These are phyloP conservation scores for Tritrichomonas musculus DNA, from an alignment of 208 protist species.

Conservation along the genomic window DNA sequence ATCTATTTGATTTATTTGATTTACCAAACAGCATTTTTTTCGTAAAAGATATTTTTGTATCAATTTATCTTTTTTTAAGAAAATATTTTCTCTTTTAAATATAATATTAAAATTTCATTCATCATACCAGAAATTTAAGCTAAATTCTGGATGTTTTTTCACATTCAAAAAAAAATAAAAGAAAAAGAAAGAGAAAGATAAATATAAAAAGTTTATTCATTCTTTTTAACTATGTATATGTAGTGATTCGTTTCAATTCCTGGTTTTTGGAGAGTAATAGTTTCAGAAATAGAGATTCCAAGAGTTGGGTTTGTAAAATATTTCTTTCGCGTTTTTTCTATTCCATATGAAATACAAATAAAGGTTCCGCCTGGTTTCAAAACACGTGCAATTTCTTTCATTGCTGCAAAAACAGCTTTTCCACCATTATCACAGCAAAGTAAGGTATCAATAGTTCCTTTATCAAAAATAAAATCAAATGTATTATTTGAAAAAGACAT, in stretches of 20 bases:
- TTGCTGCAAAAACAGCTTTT: background rate
- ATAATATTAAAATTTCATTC: too few species aligned
- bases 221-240: too few species aligned
- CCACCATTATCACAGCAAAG: background rate
- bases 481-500: background rate
- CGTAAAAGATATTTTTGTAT: background rate
- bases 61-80: too few species aligned
- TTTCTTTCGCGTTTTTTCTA: background rate
- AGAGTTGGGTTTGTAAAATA: background rate
- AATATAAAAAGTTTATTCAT: too few species aligned
- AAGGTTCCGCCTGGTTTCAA: conserved; percentile 17
- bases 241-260: too few species aligned
- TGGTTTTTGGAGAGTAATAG: too few species aligned
- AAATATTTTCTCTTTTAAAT: too few species aligned
- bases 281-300: background rate
- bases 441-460: background rate
- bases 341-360: background rate
- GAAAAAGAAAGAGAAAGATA: too few species aligned
- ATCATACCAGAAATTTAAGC: too few species aligned
- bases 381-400: background rate
- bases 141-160: too few species aligned
- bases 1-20: background rate
- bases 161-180: too few species aligned
- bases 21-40: background rate
- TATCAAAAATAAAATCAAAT: conserved; percentile 33